Base-by-base conservation (phyloP, 495 filamentous ascomycete species). In the Penicillium soppii region DNA sequence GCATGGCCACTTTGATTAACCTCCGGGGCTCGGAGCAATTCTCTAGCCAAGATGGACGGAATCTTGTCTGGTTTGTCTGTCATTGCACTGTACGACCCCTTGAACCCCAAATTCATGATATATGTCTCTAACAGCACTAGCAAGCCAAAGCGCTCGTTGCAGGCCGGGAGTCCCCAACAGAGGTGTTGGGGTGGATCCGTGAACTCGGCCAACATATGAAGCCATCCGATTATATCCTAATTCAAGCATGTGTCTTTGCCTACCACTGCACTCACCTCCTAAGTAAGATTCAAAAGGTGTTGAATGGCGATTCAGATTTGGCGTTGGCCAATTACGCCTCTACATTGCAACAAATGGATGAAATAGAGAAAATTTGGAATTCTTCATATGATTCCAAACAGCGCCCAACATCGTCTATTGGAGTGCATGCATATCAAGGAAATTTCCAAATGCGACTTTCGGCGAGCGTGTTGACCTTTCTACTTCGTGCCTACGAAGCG, bases 391-490 rank as follows among this genome's bases (percentile, higher is more conserved):
- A 39, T 29, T 49, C 35, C 5, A 12, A 7, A 17, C 46, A 40
- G 23, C 46, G 7, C 10, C 39, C 46, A 10, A 49, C 21, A 40
- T 29, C 22, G 35, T 49, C 46, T 39, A 49, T 40, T 15, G 46
- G 46, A 25, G 22, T 49, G 23, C 46, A 40, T 39, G 46, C 46
- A 49, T 49, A 40, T 17, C 46, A 49, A 49, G 46, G 46, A 19
- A 49, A 49, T 21, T 49, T 49, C 16, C 46, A 49, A 39, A 49
- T 49, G 46, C 46, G 39, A 39, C 46, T 49, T 35, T 49, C 46
- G 46, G 33, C 46, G 1, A 49, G 7, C 13, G 33, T 49, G 19
- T 40, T 39, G 30, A 39, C 2, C 12, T 39, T 49, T 29, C 46
- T 49, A 29, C 33, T 0, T 30, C 23, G 35, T 39, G 33, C 23